These are phyloP conservation scores for Begonia fuchsioides DNA, from an alignment of 306 rosid species.

Conservation along the genomic window DNA sequence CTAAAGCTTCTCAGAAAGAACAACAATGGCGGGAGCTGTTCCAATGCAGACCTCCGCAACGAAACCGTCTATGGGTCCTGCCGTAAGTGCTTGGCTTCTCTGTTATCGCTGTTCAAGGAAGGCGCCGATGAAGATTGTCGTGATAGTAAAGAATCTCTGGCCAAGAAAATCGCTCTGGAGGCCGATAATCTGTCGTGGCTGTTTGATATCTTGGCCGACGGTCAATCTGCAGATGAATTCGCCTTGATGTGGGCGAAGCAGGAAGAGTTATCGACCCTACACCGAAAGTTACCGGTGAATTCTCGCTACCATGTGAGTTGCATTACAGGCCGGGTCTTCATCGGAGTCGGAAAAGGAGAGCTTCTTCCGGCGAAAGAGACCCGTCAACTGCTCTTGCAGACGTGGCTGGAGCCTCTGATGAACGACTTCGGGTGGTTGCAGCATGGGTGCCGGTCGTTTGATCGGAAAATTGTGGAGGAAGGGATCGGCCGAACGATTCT, in stretches of 20 bases:
- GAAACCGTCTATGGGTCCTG: constrained; percentile 51
- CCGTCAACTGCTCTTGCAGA: constrained; percentile 47
- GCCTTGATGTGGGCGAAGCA: constrained; percentile 69
- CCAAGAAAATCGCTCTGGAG: constrained; percentile 56
- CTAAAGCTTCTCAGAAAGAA: constrained; percentile 75
- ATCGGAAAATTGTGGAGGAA: constrained; percentile 79
- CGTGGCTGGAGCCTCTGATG: constrained; percentile 88
- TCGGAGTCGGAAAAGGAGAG: constrained; percentile 81
- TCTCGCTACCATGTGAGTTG: constrained; percentile 67
- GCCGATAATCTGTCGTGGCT: constrained; percentile 83
- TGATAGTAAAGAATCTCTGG: constrained; percentile 33
- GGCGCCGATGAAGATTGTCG: constrained; percentile 32
- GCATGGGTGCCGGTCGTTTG: constrained; percentile 71
- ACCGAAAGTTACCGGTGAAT: constrained; percentile 38
- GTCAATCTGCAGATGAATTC: constrained; percentile 77
- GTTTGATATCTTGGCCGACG: constrained; percentile 68
- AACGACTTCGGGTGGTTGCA: constrained; percentile 79
- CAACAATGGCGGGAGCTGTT: constrained; percentile 30
- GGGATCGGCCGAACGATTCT: constrained; percentile 92
- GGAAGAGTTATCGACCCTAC: constrained; percentile 61
- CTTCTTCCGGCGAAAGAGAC: constrained; percentile 60
- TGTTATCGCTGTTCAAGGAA: constrained; percentile 51
- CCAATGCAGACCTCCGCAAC: constrained; percentile 36
- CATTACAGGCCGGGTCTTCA: constrained; percentile 60
- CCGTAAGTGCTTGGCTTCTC: constrained; percentile 40